A percentile compares a stretch with the other conserved stretches of the same genome.
Conservation (phyloP, 805 yeast genomes). For the Kurtzmaniella cleridarum region DNA sequence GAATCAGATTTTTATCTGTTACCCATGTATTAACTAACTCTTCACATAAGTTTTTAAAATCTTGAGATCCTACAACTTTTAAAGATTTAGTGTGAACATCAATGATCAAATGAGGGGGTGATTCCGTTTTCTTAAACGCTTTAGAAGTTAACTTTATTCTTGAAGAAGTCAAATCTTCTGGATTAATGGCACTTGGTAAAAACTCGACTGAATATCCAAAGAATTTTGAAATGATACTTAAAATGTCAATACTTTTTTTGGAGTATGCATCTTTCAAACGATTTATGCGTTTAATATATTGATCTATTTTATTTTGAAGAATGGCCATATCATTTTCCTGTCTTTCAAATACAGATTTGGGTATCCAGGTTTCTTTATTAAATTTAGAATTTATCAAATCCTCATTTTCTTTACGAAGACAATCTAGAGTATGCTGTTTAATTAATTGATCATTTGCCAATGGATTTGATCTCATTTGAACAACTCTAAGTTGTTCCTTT, state of each 20-base stretch:
- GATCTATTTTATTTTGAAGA: constrained; percentile 43
- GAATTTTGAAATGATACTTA: constrained; percentile 59
- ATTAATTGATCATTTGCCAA: constrained; percentile 55
- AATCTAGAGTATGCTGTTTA: constrained; percentile 46
- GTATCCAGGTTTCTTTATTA: constrained; percentile 27
- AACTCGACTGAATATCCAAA: constrained; percentile 75
- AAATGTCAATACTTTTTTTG: constrained; percentile 64
- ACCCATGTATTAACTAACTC: constrained; percentile 64
- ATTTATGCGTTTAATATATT: constrained; percentile 44
- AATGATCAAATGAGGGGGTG: constrained; percentile 45
- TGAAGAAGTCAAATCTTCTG: constrained; percentile 39
- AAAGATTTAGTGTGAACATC: constrained; percentile 53
- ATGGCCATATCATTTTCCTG: constrained; percentile 48
- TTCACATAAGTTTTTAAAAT: constrained; percentile 34
- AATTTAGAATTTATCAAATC: constrained; percentile 33
- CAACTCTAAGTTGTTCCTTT: constrained; percentile 34
- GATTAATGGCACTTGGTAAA: constrained; percentile 38
- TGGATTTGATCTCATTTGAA: constrained; percentile 67
- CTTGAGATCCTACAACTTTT: constrained; percentile 44
- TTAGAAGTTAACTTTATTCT: constrained; percentile 51
- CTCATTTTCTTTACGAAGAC: constrained; percentile 53
- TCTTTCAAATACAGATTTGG: constrained; percentile 59
- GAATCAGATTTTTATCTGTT: constrained; percentile 59
- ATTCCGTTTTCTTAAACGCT: constrained; percentile 24
- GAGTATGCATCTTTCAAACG: constrained; percentile 56